Conservation (phyloP, 495 filamentous ascomycete species). For the Lasiosphaeriaceae sp. region DNA sequence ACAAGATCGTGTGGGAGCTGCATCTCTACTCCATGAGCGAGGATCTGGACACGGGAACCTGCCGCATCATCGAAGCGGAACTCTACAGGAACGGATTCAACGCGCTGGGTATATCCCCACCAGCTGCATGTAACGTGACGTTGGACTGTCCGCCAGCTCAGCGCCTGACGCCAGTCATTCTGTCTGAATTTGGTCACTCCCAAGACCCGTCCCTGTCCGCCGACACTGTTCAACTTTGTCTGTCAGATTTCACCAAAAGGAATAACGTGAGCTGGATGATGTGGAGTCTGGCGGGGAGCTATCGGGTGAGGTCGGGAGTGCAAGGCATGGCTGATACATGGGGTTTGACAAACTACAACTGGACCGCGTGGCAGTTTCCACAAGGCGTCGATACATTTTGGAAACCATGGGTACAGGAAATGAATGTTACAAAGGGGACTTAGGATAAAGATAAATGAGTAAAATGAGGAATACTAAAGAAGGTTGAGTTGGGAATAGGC, state of each 20-base stretch:
- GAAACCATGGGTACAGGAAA: conserved; percentile 34
- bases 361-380: conserved; percentile 37
- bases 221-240: conserved; percentile 43
- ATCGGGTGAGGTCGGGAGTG: conserved; percentile 31
- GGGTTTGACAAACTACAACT: conserved; percentile 39
- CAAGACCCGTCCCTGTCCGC: conserved; percentile 37
- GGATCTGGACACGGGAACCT: conserved; percentile 38
- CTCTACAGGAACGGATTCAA: conserved; percentile 48
- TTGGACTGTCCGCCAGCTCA: conserved; percentile 21
- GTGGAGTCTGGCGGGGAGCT: conserved; percentile 50
- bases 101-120: conserved; percentile 38
- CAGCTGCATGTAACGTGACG: conserved; percentile 25
- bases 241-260: conserved; percentile 41
- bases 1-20: conserved; percentile 54
- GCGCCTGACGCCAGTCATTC: conserved; percentile 40
- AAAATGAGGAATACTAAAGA: too few relatives aligned
- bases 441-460: neutral
- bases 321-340: conserved; percentile 47
- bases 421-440: conserved; percentile 22
- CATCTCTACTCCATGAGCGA: conserved; percentile 48
- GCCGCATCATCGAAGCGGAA: conserved; percentile 37
- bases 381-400: conserved; percentile 32
- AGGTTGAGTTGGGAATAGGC: too few relatives aligned
- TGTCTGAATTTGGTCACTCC: conserved; percentile 48
- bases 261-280: conserved; percentile 50